phyloP scores from a whole-genome alignment of 106 monocot genomes.

The Hemerocallis citrina region DNA sequence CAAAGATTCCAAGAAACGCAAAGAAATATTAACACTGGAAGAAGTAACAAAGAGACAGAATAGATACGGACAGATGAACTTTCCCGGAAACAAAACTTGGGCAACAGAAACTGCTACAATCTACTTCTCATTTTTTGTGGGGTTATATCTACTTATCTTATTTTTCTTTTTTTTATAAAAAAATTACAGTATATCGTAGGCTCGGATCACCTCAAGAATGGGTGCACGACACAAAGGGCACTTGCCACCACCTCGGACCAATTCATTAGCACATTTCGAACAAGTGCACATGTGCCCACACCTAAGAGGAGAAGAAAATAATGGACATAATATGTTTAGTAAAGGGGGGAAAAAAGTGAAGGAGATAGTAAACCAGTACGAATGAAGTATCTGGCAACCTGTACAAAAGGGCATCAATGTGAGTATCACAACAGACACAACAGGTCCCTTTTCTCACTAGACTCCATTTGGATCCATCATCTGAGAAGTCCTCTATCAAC shows the following conservation, averaged over 20 bases:
- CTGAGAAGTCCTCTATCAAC: conserved; percentile 19
- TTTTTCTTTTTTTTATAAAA: background rate
- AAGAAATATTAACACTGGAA: background rate
- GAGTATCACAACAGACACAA: conserved; percentile 75
- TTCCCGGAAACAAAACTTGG: conserved; percentile 8
- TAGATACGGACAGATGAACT: conserved; percentile 5
- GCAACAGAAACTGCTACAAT: background rate
- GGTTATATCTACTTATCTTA: background rate
- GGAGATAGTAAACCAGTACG: background rate
- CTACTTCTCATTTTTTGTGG: background rate
- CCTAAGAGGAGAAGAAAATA: conserved; percentile 20
- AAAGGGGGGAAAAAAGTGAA: background rate
- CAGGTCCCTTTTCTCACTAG: conserved; percentile 89
- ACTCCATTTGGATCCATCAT: conserved; percentile 79
- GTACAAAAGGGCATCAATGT: conserved; percentile 88
- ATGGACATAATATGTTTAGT: background rate
- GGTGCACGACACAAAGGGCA: conserved; percentile 93
- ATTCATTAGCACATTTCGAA: conserved; percentile 79
- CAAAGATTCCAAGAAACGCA: background rate
- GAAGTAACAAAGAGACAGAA: background rate
- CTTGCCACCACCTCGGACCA: conserved; percentile 66
- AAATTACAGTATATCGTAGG: conserved; percentile 81
- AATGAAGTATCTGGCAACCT: conserved; percentile 21
- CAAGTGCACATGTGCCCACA: conserved; percentile 99
- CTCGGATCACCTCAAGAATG: conserved; percentile 88